Evolutionary conservation across 2,329 filamentous ascomycete species (phyloP), one percentile per base, ranked within the genome.

Genomic region (Alternaria sp.): DNA sequence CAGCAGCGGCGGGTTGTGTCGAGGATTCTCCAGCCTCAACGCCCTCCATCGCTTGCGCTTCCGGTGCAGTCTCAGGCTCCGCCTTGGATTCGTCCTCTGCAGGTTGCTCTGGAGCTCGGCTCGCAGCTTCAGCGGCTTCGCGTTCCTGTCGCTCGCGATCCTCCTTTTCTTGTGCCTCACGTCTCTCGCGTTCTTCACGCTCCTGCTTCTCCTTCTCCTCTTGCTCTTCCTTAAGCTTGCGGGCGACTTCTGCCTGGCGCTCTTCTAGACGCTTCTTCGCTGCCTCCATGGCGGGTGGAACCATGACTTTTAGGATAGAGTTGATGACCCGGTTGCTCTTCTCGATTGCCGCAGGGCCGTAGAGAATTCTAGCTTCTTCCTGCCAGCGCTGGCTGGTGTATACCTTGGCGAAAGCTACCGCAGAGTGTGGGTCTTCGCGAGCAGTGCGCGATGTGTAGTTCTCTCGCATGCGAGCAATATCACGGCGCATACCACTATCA

Each of bases 301-400:
- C 89, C 62, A 99, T 86, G 41, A 88, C 80, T 44, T 87, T 89
- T 41, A 93, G 82, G 26, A 99, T 86, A 2, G 88, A 85, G 66
- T 87, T 89, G 64, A 89, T 80, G 16, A 96, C 83, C 54, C 87
- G 87, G 61, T 86, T 83, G 3, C 89, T 86, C 73, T 91, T 91
- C 49, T 97, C 93, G 4, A 86, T 75, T 53, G 89, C 86, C 49
- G 81, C 84, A 22, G 83, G 80, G 26, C 91, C 91, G 77, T 95
- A 98, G 0, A 98, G 85, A 77, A 99, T 89, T 64, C 90, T 89
- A 8, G 93, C 90, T 77, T 98, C 96, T 73, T 97, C 93, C 73
- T 91, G 88, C 90, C 96, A 99, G 62, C 95, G 89, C 54, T 86
- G 85, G 56, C 86, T 83, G 1, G 95, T 98, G 8, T 87, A 84